Conservation (phyloP, 768 basidiomycete genomes). For the Sporobolomyces phaffii region DNA sequence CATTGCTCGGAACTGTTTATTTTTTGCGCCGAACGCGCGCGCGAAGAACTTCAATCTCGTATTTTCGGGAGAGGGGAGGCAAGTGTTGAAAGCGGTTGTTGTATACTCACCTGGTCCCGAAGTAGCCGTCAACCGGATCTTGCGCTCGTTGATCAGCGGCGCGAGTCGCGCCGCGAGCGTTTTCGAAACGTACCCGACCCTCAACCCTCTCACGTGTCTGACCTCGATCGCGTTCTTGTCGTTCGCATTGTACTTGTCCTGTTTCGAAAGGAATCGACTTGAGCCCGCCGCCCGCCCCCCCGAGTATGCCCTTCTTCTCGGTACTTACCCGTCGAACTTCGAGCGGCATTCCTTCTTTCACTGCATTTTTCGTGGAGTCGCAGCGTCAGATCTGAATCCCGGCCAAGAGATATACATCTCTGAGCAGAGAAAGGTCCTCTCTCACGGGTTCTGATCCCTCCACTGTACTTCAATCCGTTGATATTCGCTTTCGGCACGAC, state of each 20-base stretch:
- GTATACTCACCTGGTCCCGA: slow-evolving; percentile 13
- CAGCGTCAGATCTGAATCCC: too few species aligned
- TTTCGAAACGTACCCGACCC: slow-evolving; percentile 21
- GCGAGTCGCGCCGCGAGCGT: slow-evolving; percentile 1
- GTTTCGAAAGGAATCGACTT: too few species aligned
- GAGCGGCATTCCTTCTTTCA: slow-evolving; percentile 17
- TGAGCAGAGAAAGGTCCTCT: too few species aligned
- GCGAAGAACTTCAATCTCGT: too few species aligned
- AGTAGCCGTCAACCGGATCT: slow-evolving; percentile 1
- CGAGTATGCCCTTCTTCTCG: too few species aligned
- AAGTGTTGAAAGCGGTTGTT: neutral
- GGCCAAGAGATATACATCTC: too few species aligned
- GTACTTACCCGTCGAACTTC: slow-evolving; percentile 27
- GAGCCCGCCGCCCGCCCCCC: too few species aligned
- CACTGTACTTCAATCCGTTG: slow-evolving; percentile 24
- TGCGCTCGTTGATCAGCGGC: slow-evolving; percentile 23
- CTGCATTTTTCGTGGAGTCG: too few species aligned
- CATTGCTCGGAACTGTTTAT: slow-evolving; percentile 11
- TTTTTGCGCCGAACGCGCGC: too few species aligned
- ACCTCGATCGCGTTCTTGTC: slow-evolving; percentile 38
- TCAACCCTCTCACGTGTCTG: slow-evolving; percentile 8
- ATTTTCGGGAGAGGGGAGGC: too few species aligned
- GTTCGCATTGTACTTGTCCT: slow-evolving; percentile 32
- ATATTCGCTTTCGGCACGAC: slow-evolving; percentile 28
- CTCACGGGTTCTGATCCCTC: slow-evolving; percentile 28